A percentile compares a stretch with the other conserved stretches of the same genome.
These are phyloP conservation scores for Umbellularia californica DNA, from an alignment of 164 flowering plant genomes.

Conservation along the genomic window DNA sequence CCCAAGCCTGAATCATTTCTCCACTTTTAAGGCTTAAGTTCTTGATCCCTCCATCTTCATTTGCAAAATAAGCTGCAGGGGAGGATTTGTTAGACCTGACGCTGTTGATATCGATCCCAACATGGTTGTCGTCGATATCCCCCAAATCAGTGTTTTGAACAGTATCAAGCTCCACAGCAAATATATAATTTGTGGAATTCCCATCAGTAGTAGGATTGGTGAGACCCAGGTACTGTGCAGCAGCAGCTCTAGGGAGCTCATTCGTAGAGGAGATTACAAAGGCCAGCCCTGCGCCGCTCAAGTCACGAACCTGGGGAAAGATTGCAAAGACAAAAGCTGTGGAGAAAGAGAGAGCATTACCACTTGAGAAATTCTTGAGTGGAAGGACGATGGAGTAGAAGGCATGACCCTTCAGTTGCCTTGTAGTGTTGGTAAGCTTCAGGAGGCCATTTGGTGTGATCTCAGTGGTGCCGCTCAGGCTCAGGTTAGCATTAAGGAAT, in stretches of 20 bases:
- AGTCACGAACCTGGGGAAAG: neutral
- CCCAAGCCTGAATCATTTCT: conserved; percentile 21
- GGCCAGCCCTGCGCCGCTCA: conserved; percentile 14
- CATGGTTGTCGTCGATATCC: conserved; percentile 13
- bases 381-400: neutral
- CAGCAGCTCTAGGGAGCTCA: neutral
- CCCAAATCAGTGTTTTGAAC: neutral
- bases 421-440: conserved; percentile 13
- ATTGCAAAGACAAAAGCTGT: conserved; percentile 1
- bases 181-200: conserved; percentile 7
- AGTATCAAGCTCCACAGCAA: conserved; percentile 15
- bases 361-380: neutral
- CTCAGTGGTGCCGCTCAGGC: conserved; percentile 7
- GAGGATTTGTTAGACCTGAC: neutral
- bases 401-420: neutral
- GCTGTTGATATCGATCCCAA: conserved; percentile 13
- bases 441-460: conserved; percentile 10
- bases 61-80: conserved; percentile 6
- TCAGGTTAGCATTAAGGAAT: neutral
- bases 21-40: conserved; percentile 10
- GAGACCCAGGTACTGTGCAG: conserved; percentile 9
- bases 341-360: conserved; percentile 1
- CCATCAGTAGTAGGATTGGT: conserved; percentile 5
- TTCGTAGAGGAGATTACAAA: neutral
- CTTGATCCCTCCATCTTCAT: neutral